A percentile compares a stretch with the other conserved stretches of the same genome.
Evolutionary conservation across 768 basidiomycete species (phyloP).

Genomic region (Lentinula aciculospora): DNA sequence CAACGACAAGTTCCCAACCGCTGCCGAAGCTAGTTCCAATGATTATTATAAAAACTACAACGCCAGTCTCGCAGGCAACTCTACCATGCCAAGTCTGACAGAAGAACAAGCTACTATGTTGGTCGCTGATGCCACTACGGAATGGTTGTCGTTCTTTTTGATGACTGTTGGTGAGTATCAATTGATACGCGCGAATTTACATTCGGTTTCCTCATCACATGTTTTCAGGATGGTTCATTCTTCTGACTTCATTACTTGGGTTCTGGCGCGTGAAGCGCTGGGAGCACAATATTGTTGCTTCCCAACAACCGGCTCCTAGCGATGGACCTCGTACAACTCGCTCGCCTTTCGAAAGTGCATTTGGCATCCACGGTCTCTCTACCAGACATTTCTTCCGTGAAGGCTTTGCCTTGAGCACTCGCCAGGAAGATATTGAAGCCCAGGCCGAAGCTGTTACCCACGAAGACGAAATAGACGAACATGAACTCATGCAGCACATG

Average conservation of each 20-base stretch:
- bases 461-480: conserved; percentile 16
- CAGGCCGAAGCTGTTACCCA: conserved; percentile 26
- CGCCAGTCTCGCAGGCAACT: conserved; percentile 19
- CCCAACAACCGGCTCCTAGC: conserved; percentile 26
- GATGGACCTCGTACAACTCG: conserved; percentile 14
- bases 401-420: conserved; percentile 36
- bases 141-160: conserved; percentile 93
- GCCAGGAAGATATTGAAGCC: conserved; percentile 13
- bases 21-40: conserved; percentile 36
- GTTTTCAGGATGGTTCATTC: conserved; percentile 68
- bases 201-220: background rate
- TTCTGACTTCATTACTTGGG: conserved; percentile 85
- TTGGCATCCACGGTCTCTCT: conserved; percentile 33
- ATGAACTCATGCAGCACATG: conserved; percentile 25
- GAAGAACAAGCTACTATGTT: conserved; percentile 33
- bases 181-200: conserved; percentile 16
- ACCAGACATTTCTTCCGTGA: conserved; percentile 36
- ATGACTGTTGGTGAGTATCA: conserved; percentile 71
- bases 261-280: conserved; percentile 90
- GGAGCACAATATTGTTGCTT: conserved; percentile 71
- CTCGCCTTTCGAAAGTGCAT: conserved; percentile 28
- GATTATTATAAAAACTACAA: conserved; percentile 12
- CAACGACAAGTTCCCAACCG: conserved; percentile 32
- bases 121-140: conserved; percentile 68
- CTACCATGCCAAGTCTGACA: conserved; percentile 17